Percentiles rank a stretch among this genome's conserved stretches.
These are phyloP conservation scores for Ogataea minuta DNA, from an alignment of 805 yeast species.

Conservation along the genomic window DNA sequence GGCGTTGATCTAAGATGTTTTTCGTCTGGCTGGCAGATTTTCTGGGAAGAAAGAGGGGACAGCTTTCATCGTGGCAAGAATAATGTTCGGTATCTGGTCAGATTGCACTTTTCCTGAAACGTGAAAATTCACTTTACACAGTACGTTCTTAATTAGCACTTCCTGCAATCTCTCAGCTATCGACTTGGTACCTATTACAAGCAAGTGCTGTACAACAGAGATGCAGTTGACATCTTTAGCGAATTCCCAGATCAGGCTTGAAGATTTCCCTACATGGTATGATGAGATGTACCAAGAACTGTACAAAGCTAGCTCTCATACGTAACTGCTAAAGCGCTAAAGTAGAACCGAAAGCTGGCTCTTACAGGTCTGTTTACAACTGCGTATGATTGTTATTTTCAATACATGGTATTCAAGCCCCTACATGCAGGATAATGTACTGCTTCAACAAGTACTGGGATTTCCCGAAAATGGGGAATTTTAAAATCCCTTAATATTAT, in stretches of 20 bases:
- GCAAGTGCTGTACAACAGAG: not conserved
- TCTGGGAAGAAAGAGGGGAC: constrained; percentile 7
- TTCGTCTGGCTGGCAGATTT: constrained; percentile 20
- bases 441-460: too few relatives aligned
- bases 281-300: too few relatives aligned
- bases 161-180: too few relatives aligned
- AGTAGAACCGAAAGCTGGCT: too few relatives aligned
- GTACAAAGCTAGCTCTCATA: too few relatives aligned
- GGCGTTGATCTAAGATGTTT: constrained; percentile 21
- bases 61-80: not conserved
- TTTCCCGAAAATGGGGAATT: too few relatives aligned
- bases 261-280: not conserved
- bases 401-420: too few relatives aligned
- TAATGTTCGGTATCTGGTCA: constrained; percentile 15
- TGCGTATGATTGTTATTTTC: too few relatives aligned
- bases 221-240: not conserved
- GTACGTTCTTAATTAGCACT: too few relatives aligned
- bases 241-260: not conserved
- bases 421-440: too few relatives aligned
- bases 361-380: too few relatives aligned
- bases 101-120: constrained; percentile 18
- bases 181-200: not conserved
- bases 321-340: too few relatives aligned
- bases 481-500: not conserved
- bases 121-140: constrained; percentile 14